phyloP scores from a whole-genome alignment of 371 early-diverging fungal genomes.

The Phascolomyces articulosus region DNA sequence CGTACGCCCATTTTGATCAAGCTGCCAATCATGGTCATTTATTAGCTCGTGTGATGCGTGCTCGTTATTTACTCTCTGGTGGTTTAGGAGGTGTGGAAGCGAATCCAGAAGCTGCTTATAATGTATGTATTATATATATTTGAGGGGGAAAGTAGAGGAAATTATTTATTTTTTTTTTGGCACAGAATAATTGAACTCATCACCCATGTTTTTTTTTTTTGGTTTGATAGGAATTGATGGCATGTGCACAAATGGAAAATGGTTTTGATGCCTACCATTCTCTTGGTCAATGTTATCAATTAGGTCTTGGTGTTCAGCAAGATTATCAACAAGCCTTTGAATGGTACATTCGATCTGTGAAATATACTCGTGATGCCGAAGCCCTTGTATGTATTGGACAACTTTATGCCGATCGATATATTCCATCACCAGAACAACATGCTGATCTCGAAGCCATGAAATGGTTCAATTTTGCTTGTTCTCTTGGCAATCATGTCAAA shows the following conservation, averaged over 20 bases:
- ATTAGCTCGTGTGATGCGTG: slow-evolving; percentile 42
- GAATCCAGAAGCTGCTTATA: slow-evolving; percentile 40
- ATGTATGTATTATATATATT: slow-evolving; percentile 19
- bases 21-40: slow-evolving; percentile 44
- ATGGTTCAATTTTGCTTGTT: slow-evolving; percentile 33
- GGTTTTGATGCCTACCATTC: slow-evolving; percentile 41
- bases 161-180: too few relatives aligned
- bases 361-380: slow-evolving; percentile 39
- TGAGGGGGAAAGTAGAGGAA: too few relatives aligned
- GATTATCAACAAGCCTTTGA: slow-evolving; percentile 49
- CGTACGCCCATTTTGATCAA: slow-evolving; percentile 40
- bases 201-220: background rate
- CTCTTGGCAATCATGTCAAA: slow-evolving; percentile 30
- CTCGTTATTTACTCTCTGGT: slow-evolving; percentile 41
- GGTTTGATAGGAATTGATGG: slow-evolving; percentile 37
- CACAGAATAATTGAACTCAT: too few relatives aligned
- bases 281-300: slow-evolving; percentile 49
- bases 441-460: slow-evolving; percentile 36
- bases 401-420: slow-evolving; percentile 32
- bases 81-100: slow-evolving; percentile 36
- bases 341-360: slow-evolving; percentile 43
- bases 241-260: slow-evolving; percentile 39
- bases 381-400: slow-evolving; percentile 45
- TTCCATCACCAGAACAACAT: slow-evolving; percentile 10
- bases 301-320: slow-evolving; percentile 44